A percentile compares a stretch with the other conserved stretches of the same genome.
Evolutionary conservation across 306 rosid genomes (phyloP).

Genomic region (Acacia crassicarpa): DNA sequence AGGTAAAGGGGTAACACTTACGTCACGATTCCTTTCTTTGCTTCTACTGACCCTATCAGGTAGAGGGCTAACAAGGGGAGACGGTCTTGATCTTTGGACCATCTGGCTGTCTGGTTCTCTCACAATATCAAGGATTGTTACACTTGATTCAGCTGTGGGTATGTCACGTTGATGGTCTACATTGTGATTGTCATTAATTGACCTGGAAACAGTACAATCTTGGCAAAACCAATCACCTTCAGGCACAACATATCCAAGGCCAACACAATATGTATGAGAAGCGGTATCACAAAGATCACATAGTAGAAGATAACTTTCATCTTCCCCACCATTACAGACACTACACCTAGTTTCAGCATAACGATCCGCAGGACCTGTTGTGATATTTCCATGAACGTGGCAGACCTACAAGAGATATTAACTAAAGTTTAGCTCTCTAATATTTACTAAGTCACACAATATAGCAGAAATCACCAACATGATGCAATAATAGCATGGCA

Average conservation of each 20-base stretch:
- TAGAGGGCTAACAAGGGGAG: slow-evolving; percentile 32
- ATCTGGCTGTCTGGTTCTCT: slow-evolving; percentile 31
- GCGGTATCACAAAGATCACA: slow-evolving; percentile 77
- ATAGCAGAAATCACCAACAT: not conserved
- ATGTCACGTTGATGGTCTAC: slow-evolving; percentile 25
- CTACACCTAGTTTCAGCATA: slow-evolving; percentile 48
- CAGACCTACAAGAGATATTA: slow-evolving; percentile 40
- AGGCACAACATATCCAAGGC: slow-evolving; percentile 68
- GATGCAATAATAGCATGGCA: not conserved
- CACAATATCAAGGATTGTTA: slow-evolving; percentile 33
- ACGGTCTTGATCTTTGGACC: slow-evolving; percentile 28
- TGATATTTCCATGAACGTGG: slow-evolving; percentile 41
- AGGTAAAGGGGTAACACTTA: not conserved
- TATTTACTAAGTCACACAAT: not conserved
- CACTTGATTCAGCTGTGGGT: slow-evolving; percentile 20
- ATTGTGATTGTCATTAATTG: slow-evolving; percentile 28
- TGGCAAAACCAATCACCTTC: slow-evolving; percentile 92
- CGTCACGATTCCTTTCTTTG: slow-evolving; percentile 17
- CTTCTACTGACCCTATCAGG: slow-evolving; percentile 33
- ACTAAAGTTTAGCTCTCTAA: not conserved
- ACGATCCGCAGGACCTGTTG: slow-evolving; percentile 44
- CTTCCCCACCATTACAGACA: slow-evolving; percentile 46
- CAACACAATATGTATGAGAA: slow-evolving; percentile 81
- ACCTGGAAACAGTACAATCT: slow-evolving; percentile 52
- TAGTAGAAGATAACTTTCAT: slow-evolving; percentile 61